Evolutionary conservation across 2,329 filamentous ascomycete species (phyloP).

Genomic region (Xylaria sp.): DNA sequence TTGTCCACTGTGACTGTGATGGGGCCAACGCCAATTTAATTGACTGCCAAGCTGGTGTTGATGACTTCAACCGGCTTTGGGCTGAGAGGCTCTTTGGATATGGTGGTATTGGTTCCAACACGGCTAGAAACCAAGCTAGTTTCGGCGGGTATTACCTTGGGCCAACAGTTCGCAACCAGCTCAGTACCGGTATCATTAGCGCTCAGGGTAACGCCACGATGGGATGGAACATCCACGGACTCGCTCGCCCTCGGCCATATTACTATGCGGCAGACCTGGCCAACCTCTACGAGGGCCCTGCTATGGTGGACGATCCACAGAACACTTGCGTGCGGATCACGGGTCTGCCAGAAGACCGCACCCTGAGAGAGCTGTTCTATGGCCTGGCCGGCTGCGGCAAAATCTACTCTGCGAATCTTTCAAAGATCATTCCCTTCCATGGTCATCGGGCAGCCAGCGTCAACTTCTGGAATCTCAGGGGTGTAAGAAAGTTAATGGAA

Average conservation of each 20-base stretch:
- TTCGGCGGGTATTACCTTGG: neutral
- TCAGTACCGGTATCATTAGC: neutral
- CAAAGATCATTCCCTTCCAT: too few relatives aligned
- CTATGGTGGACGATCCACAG: neutral
- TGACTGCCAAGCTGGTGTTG: too few relatives aligned
- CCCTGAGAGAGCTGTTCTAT: neutral
- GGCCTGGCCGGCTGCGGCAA: constrained; percentile 3
- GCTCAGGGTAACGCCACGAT: neutral
- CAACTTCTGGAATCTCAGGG: neutral
- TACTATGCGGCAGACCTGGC: too few relatives aligned
- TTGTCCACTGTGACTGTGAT: too few relatives aligned
- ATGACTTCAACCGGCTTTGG: too few relatives aligned
- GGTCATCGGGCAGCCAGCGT: neutral
- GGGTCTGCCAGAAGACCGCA: neutral
- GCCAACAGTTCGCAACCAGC: neutral
- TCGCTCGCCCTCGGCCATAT: too few relatives aligned
- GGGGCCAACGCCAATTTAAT: too few relatives aligned
- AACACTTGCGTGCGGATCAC: constrained; percentile 6
- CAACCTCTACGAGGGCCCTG: neutral
- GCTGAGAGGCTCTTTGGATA: too few relatives aligned
- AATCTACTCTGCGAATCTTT: neutral
- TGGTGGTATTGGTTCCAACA: too few relatives aligned
- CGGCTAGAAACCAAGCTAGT: neutral
- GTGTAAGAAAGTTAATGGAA: neutral
- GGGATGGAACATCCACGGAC: neutral